These are phyloP conservation scores for Herpetomonas muscarum DNA, from an alignment of 208 protist genomes.

Conservation along the genomic window DNA sequence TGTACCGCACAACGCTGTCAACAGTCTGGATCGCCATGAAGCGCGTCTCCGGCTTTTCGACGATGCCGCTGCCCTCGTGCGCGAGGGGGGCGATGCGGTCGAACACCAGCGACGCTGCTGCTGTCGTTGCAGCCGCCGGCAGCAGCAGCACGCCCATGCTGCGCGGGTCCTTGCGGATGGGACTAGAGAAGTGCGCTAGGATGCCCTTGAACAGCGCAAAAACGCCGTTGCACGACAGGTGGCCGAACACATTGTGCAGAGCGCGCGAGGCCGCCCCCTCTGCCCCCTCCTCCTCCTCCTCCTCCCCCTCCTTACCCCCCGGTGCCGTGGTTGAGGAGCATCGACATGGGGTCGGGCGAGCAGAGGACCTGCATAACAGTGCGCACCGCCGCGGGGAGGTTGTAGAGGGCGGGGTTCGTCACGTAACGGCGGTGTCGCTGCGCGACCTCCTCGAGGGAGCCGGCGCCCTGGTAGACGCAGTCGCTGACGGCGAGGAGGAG, in stretches of 20 bases:
- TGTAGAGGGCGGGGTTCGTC: not conserved
- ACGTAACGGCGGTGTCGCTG: not conserved
- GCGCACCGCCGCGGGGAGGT: constrained; percentile 4
- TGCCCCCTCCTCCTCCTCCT: constrained; percentile 1
- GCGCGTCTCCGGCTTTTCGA: constrained; percentile 76
- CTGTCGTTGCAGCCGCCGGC: constrained; percentile 4
- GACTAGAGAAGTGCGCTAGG: constrained; percentile 69
- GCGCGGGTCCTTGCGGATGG: constrained; percentile 28
- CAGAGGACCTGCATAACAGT: constrained; percentile 22
- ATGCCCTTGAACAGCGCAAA: constrained; percentile 85
- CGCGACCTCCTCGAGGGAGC: not conserved
- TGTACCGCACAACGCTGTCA: constrained; percentile 79
- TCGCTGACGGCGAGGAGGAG: constrained; percentile 51
- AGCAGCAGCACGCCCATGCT: constrained; percentile 44
- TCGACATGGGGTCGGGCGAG: constrained; percentile 5
- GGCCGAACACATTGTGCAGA: constrained; percentile 32
- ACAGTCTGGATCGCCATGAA: constrained; percentile 91
- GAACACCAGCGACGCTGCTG: constrained; percentile 21
- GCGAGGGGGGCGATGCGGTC: constrained; percentile 68
- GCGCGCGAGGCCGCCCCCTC: constrained; percentile 5
- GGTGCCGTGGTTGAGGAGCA: too few species aligned
- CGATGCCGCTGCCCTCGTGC: constrained; percentile 34
- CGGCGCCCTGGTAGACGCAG: constrained; percentile 17
- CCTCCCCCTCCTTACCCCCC: too few species aligned
- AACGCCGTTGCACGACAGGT: constrained; percentile 63